phyloP scores from a whole-genome alignment of 345 rosid genomes.

The Zanthoxylum bungeanum region DNA sequence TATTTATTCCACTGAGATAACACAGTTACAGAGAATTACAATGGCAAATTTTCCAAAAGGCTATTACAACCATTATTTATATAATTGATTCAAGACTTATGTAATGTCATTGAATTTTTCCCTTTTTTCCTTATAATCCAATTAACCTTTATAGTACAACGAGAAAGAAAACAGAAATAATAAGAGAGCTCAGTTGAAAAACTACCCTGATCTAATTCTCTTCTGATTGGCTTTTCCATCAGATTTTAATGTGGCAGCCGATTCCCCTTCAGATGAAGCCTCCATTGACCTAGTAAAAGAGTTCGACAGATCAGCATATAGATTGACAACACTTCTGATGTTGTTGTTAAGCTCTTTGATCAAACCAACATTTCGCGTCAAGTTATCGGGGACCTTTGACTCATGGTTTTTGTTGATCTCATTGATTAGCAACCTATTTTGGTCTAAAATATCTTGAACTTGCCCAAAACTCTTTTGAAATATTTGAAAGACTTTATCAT shows the following conservation, averaged over 20 bases:
- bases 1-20: constrained; percentile 21
- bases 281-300: constrained; percentile 57
- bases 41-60: constrained; percentile 21
- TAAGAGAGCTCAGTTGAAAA: constrained; percentile 7
- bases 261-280: constrained; percentile 81
- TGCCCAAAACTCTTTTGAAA: constrained; percentile 78
- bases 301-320: constrained; percentile 81
- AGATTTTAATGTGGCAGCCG: constrained; percentile 53
- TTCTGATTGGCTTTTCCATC: constrained; percentile 71
- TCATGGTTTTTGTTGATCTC: constrained; percentile 88
- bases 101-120: constrained; percentile 2
- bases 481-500: constrained; percentile 60
- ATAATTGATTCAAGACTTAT: constrained; percentile 6
- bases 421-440: constrained; percentile 75
- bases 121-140: constrained; percentile 10
- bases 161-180: constrained; percentile 32
- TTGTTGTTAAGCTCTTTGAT: constrained; percentile 89
- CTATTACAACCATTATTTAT: constrained; percentile 19
- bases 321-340: constrained; percentile 76
- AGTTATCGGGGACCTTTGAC: constrained; percentile 71
- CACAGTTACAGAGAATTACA: constrained; percentile 17
- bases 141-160: constrained; percentile 20
- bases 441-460: constrained; percentile 79
- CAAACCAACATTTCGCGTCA: constrained; percentile 74
- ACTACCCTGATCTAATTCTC: constrained; percentile 74